Percentiles rank a stretch among this genome's conserved stretches.
phyloP scores from a whole-genome alignment of 2,329 filamentous ascomycete genomes.

The Penicillium sp. region DNA sequence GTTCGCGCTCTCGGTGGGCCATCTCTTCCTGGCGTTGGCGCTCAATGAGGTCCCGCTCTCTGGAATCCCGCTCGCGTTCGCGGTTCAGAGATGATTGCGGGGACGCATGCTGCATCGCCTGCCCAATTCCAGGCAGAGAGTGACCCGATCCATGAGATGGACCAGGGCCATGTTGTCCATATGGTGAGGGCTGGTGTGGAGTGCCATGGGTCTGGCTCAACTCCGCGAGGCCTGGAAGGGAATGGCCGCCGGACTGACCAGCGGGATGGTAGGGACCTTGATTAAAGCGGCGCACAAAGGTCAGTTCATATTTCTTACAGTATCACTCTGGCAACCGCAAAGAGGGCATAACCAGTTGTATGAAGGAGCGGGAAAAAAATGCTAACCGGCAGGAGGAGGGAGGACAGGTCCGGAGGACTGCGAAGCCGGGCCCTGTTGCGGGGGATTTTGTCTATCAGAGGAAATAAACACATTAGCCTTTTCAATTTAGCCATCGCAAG shows the following conservation, averaged over 20 bases:
- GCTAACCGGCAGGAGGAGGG: constrained; percentile 42
- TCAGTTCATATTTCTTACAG: constrained; percentile 14
- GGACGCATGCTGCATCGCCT: constrained; percentile 45
- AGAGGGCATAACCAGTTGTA: neutral
- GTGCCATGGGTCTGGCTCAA: constrained; percentile 46
- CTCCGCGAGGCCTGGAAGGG: constrained; percentile 48
- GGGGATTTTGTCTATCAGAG: constrained; percentile 36
- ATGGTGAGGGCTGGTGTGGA: constrained; percentile 43
- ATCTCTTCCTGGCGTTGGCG: constrained; percentile 58
- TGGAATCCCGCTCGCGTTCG: constrained; percentile 52
- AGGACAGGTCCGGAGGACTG: constrained; percentile 42
- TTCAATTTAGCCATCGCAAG: neutral
- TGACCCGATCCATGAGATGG: constrained; percentile 39
- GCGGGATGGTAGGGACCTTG: constrained; percentile 44
- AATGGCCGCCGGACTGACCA: constrained; percentile 46
- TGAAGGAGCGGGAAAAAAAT: constrained; percentile 1
- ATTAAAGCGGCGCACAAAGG: constrained; percentile 6
- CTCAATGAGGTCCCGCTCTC: constrained; percentile 55
- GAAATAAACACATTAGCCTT: constrained; percentile 14
- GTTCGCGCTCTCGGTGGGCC: constrained; percentile 58
- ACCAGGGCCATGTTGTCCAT: constrained; percentile 43
- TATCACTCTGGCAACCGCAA: neutral
- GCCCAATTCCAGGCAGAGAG: constrained; percentile 42
- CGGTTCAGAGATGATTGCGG: constrained; percentile 44
- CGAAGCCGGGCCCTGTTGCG: constrained; percentile 40